Evolutionary conservation across 208 protist genomes (phyloP).

Genomic region (Wallacemonas rigidus): DNA sequence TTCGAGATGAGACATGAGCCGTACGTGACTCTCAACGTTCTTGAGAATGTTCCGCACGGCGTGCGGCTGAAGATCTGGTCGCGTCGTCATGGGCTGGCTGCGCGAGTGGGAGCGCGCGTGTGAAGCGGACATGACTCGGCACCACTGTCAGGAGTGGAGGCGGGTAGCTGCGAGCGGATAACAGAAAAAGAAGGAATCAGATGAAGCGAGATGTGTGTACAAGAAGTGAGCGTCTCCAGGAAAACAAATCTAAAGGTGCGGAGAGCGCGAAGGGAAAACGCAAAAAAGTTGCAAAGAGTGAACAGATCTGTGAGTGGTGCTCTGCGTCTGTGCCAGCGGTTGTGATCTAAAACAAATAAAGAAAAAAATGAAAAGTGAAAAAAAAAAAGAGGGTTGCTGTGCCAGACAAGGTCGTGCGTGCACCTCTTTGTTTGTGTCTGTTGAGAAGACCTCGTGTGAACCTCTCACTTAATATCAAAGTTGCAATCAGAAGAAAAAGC

Average conservation of each 20-base stretch:
- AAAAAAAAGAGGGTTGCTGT: too few relatives aligned
- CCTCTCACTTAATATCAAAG: too few relatives aligned
- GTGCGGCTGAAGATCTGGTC: conserved; percentile 16
- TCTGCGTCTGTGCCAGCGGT: not conserved
- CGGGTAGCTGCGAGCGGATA: not conserved
- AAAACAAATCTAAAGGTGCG: not conserved
- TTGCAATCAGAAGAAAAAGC: not conserved
- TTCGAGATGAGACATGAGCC: conserved; percentile 77
- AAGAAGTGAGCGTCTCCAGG: conserved; percentile 10
- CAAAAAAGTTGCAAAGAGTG: not conserved
- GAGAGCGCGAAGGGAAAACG: not conserved
- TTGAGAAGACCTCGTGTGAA: not conserved
- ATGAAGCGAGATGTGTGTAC: not conserved
- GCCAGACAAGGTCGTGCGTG: too few relatives aligned
- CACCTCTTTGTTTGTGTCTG: not conserved
- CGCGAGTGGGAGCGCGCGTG: conserved; percentile 22
- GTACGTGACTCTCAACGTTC: conserved; percentile 81
- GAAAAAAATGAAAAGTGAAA: conserved; percentile 11
- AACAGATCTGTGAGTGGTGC: not conserved
- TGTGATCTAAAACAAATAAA: conserved; percentile 10
- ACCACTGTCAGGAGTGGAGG: not conserved
- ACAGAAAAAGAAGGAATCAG: conserved; percentile 16
- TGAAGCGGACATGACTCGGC: not conserved
- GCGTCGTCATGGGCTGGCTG: conserved; percentile 20
- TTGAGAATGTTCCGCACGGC: conserved; percentile 76